These are phyloP conservation scores for Sechiopsis laciniata DNA, from an alignment of 306 rosid species.

Conservation along the genomic window DNA sequence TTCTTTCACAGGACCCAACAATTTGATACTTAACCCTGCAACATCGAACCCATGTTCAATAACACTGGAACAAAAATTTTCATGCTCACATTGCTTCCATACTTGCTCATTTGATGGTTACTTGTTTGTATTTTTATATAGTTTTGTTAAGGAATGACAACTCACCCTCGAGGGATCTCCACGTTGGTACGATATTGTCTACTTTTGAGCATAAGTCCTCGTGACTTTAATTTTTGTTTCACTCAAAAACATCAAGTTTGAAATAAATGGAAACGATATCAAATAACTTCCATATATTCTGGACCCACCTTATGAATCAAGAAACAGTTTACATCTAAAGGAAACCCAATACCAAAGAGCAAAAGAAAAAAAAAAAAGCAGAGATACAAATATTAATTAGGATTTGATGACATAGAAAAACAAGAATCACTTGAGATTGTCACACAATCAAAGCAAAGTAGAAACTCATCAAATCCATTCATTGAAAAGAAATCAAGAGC, in stretches of 20 bases:
- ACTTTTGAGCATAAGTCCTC: too few species aligned
- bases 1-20: not conserved
- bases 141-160: too few species aligned
- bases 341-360: not conserved
- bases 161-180: too few species aligned
- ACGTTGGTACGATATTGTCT: too few species aligned
- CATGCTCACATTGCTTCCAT: not conserved
- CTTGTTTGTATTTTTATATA: too few species aligned
- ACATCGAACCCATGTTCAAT: not conserved
- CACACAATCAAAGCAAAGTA: too few species aligned
- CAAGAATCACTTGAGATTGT: too few species aligned
- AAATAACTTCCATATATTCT: slow-evolving; percentile 2
- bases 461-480: too few species aligned
- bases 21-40: not conserved
- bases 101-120: not conserved
- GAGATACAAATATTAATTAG: too few species aligned
- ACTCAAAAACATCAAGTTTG: not conserved
- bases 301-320: slow-evolving; percentile 8
- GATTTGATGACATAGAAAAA: too few species aligned
- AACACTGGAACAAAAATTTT: not conserved
- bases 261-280: not conserved
- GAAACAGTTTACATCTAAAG: slow-evolving; percentile 1
- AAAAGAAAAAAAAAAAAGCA: too few species aligned
- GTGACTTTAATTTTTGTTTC: too few species aligned
- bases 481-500: not conserved